Evolutionary conservation across 257 asterid species (phyloP), one percentile per base, ranked within the genome.

Genomic region (Striga asiatica): DNA sequence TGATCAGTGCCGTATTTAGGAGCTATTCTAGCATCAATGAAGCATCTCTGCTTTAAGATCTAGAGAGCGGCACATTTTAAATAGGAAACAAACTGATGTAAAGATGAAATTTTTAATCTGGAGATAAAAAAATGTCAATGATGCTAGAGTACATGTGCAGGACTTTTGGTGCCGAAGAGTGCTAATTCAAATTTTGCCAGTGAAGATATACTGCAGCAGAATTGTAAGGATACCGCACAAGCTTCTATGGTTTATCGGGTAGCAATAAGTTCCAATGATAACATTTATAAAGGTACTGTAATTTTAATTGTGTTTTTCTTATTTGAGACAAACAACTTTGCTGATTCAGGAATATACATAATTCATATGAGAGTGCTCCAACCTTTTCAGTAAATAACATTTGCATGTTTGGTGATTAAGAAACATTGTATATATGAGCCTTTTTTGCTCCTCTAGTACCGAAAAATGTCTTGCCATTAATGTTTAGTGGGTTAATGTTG

Each of bases 261-360:
- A 25, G 57, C 75, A n/a, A 41, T 52, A 37, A 66, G 56, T 37
- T 43, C 39, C 16, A 43, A 48, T 5, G 75, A 57, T 29, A 50
- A 48, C 57, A 24, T 3, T 46, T 20, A 61, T 62, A 70, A 71
- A 83, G 85, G 93, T 82, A 58, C 55, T 68, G 38, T 50, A 50
- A 3, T n/a, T 31, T 25, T 22, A 29, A 39, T 49, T 18, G 9
- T 46, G 5, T 62, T 25, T 29, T 50, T 56, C 2, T 52, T 50
- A 35, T 59, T n/a, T 57, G 8, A 38, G 38, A 41, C 5, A 41
- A 50, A 32, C 5, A 37, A 8, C 9, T 13, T 12, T 9, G 25
- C 49, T 3, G 49, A 56, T 41, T 46, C n/a, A 20, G 23, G 27
- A 48, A 20, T 42, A n/a, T 21, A 23, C 13, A 2, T 14, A 8